A percentile compares a stretch with the other conserved stretches of the same genome.
phyloP scores from a whole-genome alignment of 2,329 filamentous ascomycete genomes.

The Trichoderma oligosporum region DNA sequence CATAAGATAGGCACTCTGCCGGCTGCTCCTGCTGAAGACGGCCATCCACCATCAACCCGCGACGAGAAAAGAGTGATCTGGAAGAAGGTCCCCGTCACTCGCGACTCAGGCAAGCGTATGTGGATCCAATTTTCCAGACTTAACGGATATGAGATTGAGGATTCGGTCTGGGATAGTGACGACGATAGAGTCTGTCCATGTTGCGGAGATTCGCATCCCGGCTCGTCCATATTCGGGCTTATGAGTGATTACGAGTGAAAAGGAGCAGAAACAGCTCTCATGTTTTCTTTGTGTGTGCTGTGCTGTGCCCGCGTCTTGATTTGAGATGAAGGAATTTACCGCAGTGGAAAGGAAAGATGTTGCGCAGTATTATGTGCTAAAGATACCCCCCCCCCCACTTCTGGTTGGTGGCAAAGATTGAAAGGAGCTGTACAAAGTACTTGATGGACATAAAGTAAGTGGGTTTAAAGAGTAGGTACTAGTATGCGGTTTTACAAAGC shows the following conservation, averaged over 20 bases:
- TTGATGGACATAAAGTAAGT: conserved; percentile 7
- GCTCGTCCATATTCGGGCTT: conserved; percentile 34
- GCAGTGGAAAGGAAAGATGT: background rate
- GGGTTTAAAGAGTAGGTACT: background rate
- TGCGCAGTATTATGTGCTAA: conserved; percentile 18
- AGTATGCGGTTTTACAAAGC: conserved; percentile 3
- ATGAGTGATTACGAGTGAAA: conserved; percentile 27
- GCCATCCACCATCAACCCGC: conserved; percentile 41
- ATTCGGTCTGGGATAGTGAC: conserved; percentile 33
- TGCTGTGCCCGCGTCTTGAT: background rate
- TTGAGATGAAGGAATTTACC: conserved; percentile 18
- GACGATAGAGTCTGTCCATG: conserved; percentile 40
- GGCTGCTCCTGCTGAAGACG: conserved; percentile 41
- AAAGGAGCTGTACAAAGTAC: conserved; percentile 2
- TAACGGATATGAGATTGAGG: conserved; percentile 37
- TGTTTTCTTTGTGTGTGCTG: background rate
- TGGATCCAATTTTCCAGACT: conserved; percentile 48
- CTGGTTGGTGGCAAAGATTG: conserved; percentile 12
- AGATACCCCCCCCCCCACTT: conserved; percentile 21
- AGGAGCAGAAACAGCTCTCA: conserved; percentile 21
- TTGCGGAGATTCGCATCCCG: conserved; percentile 39
- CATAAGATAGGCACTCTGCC: conserved; percentile 36
- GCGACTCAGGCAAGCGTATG: conserved; percentile 39
- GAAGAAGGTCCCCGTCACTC: conserved; percentile 46
- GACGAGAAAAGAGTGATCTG: conserved; percentile 47